Evolutionary conservation across 768 basidiomycete genomes (phyloP), one percentile per base, ranked within the genome.

Genomic region (Termitomyces sp.): DNA sequence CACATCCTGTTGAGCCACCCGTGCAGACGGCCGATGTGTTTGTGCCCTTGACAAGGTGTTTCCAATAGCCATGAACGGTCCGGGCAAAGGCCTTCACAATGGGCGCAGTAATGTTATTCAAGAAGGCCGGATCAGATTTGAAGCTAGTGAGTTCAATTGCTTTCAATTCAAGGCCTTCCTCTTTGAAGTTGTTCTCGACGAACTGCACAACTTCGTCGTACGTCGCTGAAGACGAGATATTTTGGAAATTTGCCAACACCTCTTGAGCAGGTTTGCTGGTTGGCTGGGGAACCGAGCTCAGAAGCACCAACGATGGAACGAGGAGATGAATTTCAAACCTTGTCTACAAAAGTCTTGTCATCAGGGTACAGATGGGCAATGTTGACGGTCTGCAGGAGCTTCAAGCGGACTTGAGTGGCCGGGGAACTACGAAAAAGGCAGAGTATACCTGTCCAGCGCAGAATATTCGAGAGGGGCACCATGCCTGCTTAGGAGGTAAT

Each of bases 281-380:
- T 2, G 94, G 94, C 79, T 95, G 77, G 14, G 39, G 24, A 39
- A 54, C 39, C 27, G 27, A 42, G 33, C 42, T 56, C 26, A 32
- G 50, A 22, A 48, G 30, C 18, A 14, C 43, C 3, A 26, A 16
- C 37, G 16, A 55, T 40, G 27, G 43, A 13, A 26, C 40, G 4
- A 27, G 18, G 9, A n/a, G 12, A 50, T 34, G 27, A 55, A 30
- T 27, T 9, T 40, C 52, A 4, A 54, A 77, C 79, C 68, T 84
- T 84, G 78, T 96, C 95, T 8, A 90, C 89, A 69, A 96, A 87
- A 0, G 91, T 95, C 74, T 97, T 96, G 46, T 87, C 85, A 71
- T 97, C 95, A 0, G 80, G 69, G 67, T 81, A 97, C 27, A 89
- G 73, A 42, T 79, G 69, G 0, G 93, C 92, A 59, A 96, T 64